Percentiles rank a stretch among this genome's conserved stretches.
Conservation (phyloP, 1,139 yeast genomes). For the Ogataea hybrid region DNA sequence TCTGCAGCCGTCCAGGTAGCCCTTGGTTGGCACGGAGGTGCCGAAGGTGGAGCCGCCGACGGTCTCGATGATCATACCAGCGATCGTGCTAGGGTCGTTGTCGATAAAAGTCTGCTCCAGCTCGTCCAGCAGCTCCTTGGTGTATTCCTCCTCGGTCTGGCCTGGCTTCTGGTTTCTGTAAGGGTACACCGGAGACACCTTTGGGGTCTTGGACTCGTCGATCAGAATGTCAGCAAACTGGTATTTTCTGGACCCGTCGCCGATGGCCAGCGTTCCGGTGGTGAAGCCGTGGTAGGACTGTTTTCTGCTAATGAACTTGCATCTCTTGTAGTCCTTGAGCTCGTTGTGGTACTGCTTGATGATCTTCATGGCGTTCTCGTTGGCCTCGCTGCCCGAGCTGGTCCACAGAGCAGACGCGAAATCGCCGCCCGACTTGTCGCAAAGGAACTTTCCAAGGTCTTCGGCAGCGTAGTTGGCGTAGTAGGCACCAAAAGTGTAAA, state of each 20-base stretch:
- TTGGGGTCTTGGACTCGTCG: slow-evolving; percentile 42
- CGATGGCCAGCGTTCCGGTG: slow-evolving; percentile 51
- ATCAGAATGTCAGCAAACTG: slow-evolving; percentile 42
- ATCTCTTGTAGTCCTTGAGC: slow-evolving; percentile 46
- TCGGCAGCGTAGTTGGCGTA: slow-evolving; percentile 46
- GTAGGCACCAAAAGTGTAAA: slow-evolving; percentile 43
- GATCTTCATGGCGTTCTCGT: slow-evolving; percentile 53
- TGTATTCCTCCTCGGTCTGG: slow-evolving; percentile 49
- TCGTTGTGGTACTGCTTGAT: slow-evolving; percentile 55
- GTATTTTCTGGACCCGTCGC: slow-evolving; percentile 41
- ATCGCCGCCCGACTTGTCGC: slow-evolving; percentile 43
- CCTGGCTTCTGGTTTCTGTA: slow-evolving; percentile 45
- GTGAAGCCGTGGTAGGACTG: slow-evolving; percentile 62
- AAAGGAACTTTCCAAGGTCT: slow-evolving; percentile 45
- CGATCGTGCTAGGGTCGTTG: slow-evolving; percentile 54
- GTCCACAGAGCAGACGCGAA: slow-evolving; percentile 48
- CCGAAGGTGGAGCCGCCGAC: slow-evolving; percentile 61
- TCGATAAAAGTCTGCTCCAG: slow-evolving; percentile 49
- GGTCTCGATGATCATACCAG: slow-evolving; percentile 55
- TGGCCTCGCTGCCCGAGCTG: slow-evolving; percentile 56
- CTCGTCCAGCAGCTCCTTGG: slow-evolving; percentile 44
- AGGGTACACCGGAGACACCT: slow-evolving; percentile 48
- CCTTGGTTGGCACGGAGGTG: slow-evolving; percentile 52
- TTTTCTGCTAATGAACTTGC: slow-evolving; percentile 50
- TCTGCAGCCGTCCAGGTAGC: slow-evolving; percentile 43